Evolutionary conservation across 331 rosid species (phyloP).

Genomic region (Acacia pycnantha): DNA sequence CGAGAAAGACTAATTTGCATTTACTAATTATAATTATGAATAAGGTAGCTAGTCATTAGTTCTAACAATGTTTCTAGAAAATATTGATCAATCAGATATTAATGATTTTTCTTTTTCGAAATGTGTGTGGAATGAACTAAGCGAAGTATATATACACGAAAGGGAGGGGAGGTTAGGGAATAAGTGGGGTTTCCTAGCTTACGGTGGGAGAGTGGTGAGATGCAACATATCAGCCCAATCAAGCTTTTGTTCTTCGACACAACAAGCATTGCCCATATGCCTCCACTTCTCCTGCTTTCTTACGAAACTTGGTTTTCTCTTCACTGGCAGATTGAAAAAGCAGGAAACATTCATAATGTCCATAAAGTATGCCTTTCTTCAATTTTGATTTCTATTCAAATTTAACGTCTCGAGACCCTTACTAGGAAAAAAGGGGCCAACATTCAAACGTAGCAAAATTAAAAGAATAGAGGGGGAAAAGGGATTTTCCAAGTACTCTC

Average conservation of each 20-base stretch:
- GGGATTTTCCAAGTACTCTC: too few species aligned
- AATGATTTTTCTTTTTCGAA: too few species aligned
- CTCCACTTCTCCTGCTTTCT: conserved; percentile 32
- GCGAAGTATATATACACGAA: conserved; percentile 29
- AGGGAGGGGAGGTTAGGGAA: conserved; percentile 36
- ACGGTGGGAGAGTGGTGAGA: conserved; percentile 24
- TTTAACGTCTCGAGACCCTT: not conserved
- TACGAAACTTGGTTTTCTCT: conserved; percentile 27
- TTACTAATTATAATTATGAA: too few species aligned
- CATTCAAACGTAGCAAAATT: not conserved
- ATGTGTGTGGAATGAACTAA: too few species aligned
- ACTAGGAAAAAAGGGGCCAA: not conserved
- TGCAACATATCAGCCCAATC: conserved; percentile 52
- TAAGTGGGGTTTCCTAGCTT: conserved; percentile 44
- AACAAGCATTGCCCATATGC: conserved; percentile 55
- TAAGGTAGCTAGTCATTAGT: too few species aligned
- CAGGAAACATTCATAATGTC: not conserved
- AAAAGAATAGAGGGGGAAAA: not conserved
- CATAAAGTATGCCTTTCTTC: not conserved
- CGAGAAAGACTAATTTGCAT: too few species aligned
- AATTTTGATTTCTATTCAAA: not conserved
- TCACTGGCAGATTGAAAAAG: conserved; percentile 34
- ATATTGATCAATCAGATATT: too few species aligned
- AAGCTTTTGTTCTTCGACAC: conserved; percentile 57
- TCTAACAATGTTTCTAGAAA: too few species aligned